Evolutionary conservation across 2,329 filamentous ascomycete genomes (phyloP).

Genomic region (Alternaria infectoria): DNA sequence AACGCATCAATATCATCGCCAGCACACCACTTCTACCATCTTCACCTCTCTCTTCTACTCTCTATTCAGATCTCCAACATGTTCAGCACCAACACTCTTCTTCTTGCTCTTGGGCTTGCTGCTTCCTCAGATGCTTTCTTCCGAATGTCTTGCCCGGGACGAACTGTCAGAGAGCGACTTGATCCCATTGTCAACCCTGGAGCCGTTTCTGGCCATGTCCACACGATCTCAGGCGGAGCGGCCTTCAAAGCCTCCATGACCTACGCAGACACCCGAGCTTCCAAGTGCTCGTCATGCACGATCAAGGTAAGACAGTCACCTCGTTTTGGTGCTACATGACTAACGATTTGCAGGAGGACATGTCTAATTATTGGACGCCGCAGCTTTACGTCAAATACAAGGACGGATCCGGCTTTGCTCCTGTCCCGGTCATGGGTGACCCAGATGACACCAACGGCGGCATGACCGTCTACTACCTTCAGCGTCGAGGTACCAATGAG

Average conservation of each 20-base stretch:
- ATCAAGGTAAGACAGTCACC: slow-evolving; percentile 56
- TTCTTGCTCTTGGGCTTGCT: slow-evolving; percentile 19
- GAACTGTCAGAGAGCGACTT: slow-evolving; percentile 55
- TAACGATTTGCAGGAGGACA: slow-evolving; percentile 20
- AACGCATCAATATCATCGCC: not conserved
- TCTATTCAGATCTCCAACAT: slow-evolving; percentile 8
- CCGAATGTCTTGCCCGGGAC: slow-evolving; percentile 35
- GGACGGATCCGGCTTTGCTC: slow-evolving; percentile 55
- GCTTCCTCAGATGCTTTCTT: slow-evolving; percentile 31
- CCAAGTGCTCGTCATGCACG: slow-evolving; percentile 70
- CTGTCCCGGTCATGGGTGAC: slow-evolving; percentile 65
- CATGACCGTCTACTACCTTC: slow-evolving; percentile 77
- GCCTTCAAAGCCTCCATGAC: slow-evolving; percentile 68
- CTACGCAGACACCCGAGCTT: slow-evolving; percentile 65
- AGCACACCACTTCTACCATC: not conserved
- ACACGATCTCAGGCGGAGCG: slow-evolving; percentile 74
- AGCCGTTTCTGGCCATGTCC: slow-evolving; percentile 65
- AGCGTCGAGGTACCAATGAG: slow-evolving; percentile 54
- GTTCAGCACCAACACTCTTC: slow-evolving; percentile 18
- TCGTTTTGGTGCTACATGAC: not conserved
- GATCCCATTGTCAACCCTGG: slow-evolving; percentile 75
- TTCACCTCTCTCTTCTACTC: not conserved
- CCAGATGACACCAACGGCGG: slow-evolving; percentile 57
- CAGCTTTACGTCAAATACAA: slow-evolving; percentile 67
- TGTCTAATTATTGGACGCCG: slow-evolving; percentile 79